Evolutionary conservation across 352 stramenopile species (phyloP), one percentile per base, ranked within the genome.

Genomic region (Salisapilia sapeloensis): DNA sequence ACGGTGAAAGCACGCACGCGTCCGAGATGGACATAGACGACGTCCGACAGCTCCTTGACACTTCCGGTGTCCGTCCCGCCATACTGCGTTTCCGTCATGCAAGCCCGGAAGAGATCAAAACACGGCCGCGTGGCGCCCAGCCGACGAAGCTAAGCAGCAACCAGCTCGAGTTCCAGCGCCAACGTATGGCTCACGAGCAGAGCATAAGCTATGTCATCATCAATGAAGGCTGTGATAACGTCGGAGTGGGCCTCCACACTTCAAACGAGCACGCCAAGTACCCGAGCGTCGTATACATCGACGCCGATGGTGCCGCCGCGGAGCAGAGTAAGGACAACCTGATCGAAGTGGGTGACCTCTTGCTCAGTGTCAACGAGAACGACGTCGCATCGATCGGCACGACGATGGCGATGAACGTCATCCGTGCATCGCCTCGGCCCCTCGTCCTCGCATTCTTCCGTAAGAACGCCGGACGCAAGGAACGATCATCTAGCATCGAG

Each of bases 321-420:
- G 35, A 37, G 4, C 44, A 61, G 32, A 44, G 49, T 2, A 24
- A 35, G 10, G 43, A 38, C 5, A 62, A 53, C 33, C 39, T 38
- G 13, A 48, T 61, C 29, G 53, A 46, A 4, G 47, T 58, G 9
- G 62, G 60, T 9, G 66, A 82, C 40, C 40, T 67, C 30, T 40
- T 82, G 27, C 44, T 82, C 18, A 77, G 59, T n/a, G 74, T 82
- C 40, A 82, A 79, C 33, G 57, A 79, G 47, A 52, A 59, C 33
- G 66, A 79, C 42, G 59, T 79, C 10, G 60, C 55, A 24, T 45
- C 53, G 24, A 44, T 82, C 34, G 62, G 62, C 28, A 72, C 65
- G 39, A 60, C 57, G 37, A 59, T 59, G 21, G 60, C 53, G 35
- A 53, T 64, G 25, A 44, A 75, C 36, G 44, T 79, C 40, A 62